These are phyloP conservation scores for Hypoxylon sp. DNA, from an alignment of 2,329 filamentous ascomycete species.

Conservation along the genomic window DNA sequence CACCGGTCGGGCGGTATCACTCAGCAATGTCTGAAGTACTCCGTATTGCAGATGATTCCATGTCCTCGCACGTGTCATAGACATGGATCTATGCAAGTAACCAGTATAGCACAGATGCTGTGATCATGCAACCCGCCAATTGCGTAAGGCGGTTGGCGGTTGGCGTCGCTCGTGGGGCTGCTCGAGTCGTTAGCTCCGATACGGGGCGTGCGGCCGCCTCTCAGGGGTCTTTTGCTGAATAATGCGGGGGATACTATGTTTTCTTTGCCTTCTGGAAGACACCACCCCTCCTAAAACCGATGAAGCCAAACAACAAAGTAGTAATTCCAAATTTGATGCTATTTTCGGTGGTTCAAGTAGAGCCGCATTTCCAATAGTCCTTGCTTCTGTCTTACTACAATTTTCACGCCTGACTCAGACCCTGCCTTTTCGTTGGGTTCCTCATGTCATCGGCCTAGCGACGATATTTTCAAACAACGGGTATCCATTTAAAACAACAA, in stretches of 20 bases:
- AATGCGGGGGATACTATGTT: conserved; percentile 34
- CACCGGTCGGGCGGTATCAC: not conserved
- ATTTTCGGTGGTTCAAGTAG: conserved; percentile 41
- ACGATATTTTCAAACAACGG: conserved; percentile 3
- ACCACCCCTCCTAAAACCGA: conserved; percentile 6
- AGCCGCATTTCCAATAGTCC: conserved; percentile 36
- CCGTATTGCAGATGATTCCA: not conserved
- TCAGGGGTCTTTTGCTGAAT: conserved; percentile 31
- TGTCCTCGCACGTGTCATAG: not conserved
- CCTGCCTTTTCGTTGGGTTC: conserved; percentile 11
- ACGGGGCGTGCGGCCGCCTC: not conserved
- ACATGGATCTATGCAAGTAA: not conserved
- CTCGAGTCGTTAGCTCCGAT: not conserved
- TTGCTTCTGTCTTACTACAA: conserved; percentile 31
- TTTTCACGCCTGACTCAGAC: conserved; percentile 9
- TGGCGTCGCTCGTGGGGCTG: not conserved
- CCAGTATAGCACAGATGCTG: not conserved
- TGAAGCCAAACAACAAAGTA: conserved; percentile 13
- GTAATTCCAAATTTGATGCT: conserved; percentile 38
- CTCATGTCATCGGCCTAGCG: conserved; percentile 18
- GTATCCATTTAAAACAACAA: too few species aligned
- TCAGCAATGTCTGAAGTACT: not conserved
- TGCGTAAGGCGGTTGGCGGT: not conserved
- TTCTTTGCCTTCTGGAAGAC: conserved; percentile 27
- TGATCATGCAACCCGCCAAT: not conserved